phyloP scores from a whole-genome alignment of 257 asterid genomes.

The Plantago ovata region DNA sequence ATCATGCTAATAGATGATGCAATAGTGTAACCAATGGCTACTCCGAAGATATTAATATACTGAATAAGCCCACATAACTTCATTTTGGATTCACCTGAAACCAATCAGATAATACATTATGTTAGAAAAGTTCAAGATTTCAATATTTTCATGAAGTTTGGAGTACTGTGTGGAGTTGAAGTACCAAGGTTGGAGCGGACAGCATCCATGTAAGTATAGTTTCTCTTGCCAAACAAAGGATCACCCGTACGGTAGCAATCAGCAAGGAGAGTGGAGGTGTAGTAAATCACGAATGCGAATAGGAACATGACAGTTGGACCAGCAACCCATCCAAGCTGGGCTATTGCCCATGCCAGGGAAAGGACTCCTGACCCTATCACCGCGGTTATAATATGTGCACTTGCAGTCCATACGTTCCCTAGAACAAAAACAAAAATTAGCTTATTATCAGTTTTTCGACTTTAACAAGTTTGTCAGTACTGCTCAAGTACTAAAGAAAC shows the following conservation, averaged over 20 bases:
- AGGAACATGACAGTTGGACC: conserved; percentile 55
- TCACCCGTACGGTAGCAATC: conserved; percentile 56
- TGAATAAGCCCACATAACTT: conserved; percentile 45
- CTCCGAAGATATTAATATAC: conserved; percentile 45
- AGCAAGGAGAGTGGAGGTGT: conserved; percentile 56
- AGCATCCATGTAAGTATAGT: conserved; percentile 62
- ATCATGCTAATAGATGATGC: conserved; percentile 60
- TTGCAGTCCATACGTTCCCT: conserved; percentile 62
- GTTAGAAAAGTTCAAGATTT: background rate
- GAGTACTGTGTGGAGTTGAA: background rate
- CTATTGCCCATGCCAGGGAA: conserved; percentile 61
- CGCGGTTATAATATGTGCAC: conserved; percentile 56
- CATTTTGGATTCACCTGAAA: conserved; percentile 43
- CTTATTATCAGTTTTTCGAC: background rate
- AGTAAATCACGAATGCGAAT: conserved; percentile 48
- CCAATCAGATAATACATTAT: background rate
- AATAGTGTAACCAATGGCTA: conserved; percentile 51
- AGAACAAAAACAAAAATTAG: background rate
- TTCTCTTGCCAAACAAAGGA: conserved; percentile 50
- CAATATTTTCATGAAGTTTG: background rate
- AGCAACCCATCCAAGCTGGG: conserved; percentile 57
- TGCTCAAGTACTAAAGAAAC: background rate
- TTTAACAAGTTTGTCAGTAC: background rate
- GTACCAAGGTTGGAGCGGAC: conserved; percentile 54
- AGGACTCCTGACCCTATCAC: conserved; percentile 64